phyloP scores from a whole-genome alignment of 2,329 filamentous ascomycete genomes.

The Amauroascus verrucosus region DNA sequence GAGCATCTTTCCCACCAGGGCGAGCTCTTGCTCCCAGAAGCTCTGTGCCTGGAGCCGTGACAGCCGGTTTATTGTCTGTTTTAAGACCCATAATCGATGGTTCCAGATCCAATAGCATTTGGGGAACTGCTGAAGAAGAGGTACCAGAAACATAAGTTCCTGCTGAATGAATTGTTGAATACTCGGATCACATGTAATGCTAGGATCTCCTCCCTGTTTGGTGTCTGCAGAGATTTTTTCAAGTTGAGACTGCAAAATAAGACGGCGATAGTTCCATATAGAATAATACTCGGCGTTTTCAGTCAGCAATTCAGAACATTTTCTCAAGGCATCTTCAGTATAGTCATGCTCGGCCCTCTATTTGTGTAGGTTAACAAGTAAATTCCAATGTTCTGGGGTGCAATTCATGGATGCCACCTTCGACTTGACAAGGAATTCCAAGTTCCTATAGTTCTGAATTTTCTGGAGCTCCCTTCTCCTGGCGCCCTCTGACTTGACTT shows the following conservation, averaged over 20 bases:
- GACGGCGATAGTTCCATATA: slow-evolving; percentile 50
- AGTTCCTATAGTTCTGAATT: slow-evolving; percentile 62
- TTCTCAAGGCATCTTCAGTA: slow-evolving; percentile 35
- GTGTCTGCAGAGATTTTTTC: slow-evolving; percentile 12
- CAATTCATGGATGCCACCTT: slow-evolving; percentile 41
- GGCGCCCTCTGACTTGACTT: slow-evolving; percentile 57
- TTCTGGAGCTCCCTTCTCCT: slow-evolving; percentile 60
- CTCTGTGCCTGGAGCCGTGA: slow-evolving; percentile 45
- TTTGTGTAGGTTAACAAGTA: neutral
- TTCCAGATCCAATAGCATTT: slow-evolving; percentile 99
- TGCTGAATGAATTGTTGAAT: slow-evolving; percentile 50
- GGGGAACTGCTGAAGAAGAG: slow-evolving; percentile 71
- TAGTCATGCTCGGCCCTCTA: slow-evolving; percentile 34
- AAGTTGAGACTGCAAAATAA: slow-evolving; percentile 55
- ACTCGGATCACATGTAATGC: slow-evolving; percentile 27
- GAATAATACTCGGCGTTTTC: slow-evolving; percentile 43
- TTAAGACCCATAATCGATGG: slow-evolving; percentile 75
- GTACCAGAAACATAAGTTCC: slow-evolving; percentile 74
- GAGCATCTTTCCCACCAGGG: slow-evolving; percentile 78
- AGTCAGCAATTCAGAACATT: slow-evolving; percentile 36
- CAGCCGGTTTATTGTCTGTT: slow-evolving; percentile 58
- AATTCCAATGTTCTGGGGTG: neutral
- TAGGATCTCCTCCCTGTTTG: too few relatives aligned
- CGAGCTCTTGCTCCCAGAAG: slow-evolving; percentile 78
- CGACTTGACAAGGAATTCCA: slow-evolving; percentile 58